Conservation (phyloP, 192 early-diverging fungal genomes). For the Coemansia sp. region DNA sequence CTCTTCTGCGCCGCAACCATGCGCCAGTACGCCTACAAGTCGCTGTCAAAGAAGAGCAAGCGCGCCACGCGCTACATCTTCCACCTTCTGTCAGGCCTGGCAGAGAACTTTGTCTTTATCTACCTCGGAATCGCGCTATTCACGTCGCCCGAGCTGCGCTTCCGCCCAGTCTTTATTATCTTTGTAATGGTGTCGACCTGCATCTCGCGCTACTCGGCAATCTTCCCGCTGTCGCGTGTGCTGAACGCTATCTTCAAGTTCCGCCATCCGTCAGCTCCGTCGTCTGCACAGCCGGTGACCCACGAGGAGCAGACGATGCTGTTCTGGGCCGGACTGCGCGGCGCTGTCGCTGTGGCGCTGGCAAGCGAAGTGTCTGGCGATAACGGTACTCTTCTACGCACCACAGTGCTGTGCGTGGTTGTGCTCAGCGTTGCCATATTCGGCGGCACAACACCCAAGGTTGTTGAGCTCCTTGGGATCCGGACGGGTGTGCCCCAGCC, state of each 20-base stretch:
- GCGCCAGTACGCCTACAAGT: conserved; percentile 93
- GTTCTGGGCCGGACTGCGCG: conserved; percentile 94
- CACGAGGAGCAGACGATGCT: conserved; percentile 82
- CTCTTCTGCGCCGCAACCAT: conserved; percentile 90
- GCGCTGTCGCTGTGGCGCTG: conserved; percentile 95
- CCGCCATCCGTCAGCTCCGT: conserved; percentile 56
- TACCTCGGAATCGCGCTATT: conserved; percentile 94
- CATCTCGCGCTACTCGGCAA: conserved; percentile 81
- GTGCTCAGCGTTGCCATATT: conserved; percentile 87
- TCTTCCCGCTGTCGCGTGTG: conserved; percentile 77
- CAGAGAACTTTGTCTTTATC: conserved; percentile 97
- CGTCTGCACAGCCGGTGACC: conserved; percentile 47
- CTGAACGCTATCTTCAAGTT: conserved; percentile 74
- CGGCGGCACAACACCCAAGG: conserved; percentile 85
- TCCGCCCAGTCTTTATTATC: conserved; percentile 73
- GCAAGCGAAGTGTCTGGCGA: conserved; percentile 75
- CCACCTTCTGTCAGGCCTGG: conserved; percentile 85
- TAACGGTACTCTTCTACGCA: conserved; percentile 70
- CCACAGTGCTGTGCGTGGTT: conserved; percentile 90
- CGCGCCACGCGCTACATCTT: conserved; percentile 89
- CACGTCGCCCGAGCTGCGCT: conserved; percentile 69
- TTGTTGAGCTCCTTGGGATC: conserved; percentile 76
- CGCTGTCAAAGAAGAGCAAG: conserved; percentile 75
- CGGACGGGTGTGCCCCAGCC: conserved; percentile 65
- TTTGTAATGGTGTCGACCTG: conserved; percentile 79